These are phyloP conservation scores for Collariella sp. DNA, from an alignment of 495 filamentous ascomycete genomes.

Conservation along the genomic window DNA sequence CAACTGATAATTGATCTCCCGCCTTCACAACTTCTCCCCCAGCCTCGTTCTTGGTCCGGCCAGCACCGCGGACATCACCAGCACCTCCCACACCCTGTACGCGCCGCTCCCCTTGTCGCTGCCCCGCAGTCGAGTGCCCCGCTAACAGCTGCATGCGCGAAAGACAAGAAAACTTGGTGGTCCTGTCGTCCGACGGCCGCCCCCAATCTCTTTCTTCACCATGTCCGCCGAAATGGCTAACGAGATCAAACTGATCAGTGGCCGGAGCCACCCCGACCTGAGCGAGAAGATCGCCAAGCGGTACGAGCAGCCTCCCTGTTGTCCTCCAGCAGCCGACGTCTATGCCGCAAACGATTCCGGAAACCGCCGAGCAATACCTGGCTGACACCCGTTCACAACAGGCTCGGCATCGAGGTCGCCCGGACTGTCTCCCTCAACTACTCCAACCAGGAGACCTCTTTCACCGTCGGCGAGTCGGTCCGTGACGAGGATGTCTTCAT, in stretches of 20 bases:
- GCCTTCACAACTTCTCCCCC: not conserved
- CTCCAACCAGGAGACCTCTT: slow-evolving; percentile 95
- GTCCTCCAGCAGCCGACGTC: no score
- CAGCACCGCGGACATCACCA: not conserved
- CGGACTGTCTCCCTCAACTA: slow-evolving; percentile 93
- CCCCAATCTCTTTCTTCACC: slow-evolving; percentile 13
- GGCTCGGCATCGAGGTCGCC: slow-evolving; percentile 91
- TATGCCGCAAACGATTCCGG: not conserved
- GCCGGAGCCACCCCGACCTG: slow-evolving; percentile 88
- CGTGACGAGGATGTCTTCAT: slow-evolving; percentile 99
- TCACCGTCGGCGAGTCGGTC: slow-evolving; percentile 94
- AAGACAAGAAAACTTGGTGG: slow-evolving; percentile 11
- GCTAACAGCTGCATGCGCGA: slow-evolving; percentile 22
- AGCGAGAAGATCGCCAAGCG: slow-evolving; percentile 84
- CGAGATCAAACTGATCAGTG: slow-evolving; percentile 92
- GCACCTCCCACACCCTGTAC: slow-evolving; percentile 3
- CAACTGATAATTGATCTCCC: slow-evolving; percentile 1
- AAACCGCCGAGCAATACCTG: not conserved
- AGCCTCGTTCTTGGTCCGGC: not conserved
- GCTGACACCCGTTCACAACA: slow-evolving; percentile 24
- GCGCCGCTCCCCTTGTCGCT: slow-evolving; percentile 3
- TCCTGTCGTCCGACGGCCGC: slow-evolving; percentile 17
- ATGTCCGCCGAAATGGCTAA: slow-evolving; percentile 54
- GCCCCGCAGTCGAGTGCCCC: slow-evolving; percentile 21
- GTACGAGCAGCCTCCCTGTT: slow-evolving; percentile 38